Evolutionary conservation across 768 basidiomycete genomes (phyloP), one percentile per base, ranked within the genome.

Genomic region (Naematelia aurantialba): DNA sequence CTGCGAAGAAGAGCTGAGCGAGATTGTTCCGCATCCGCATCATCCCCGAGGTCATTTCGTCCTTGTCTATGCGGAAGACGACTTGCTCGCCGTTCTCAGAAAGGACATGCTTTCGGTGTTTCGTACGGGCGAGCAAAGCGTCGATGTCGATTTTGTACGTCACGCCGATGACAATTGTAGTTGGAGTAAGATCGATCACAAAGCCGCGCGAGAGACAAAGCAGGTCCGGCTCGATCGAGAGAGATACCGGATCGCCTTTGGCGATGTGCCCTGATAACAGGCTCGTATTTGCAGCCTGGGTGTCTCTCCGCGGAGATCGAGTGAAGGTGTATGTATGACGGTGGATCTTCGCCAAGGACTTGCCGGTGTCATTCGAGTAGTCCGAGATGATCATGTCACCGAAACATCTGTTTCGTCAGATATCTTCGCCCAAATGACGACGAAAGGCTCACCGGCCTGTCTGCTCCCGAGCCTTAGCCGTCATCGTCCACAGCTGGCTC

Each of bases 401-500:
- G 65, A 97, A 89, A 70, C 92, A 96, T 45, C 80, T 79, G 56
- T 22, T 5, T 31, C 46, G 25, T 0, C 31, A n/a, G 12, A 8
- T 10, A 47, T 47, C 19, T 21, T 39, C n/a, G 25, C 10, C 21
- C 46, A 47, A 47, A 19, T 8, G 21, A 47, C 25, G 42, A 44
- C 12, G 19, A 21, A 11, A 19, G 21, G 60, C 77, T 46, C 26
- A 78, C 62, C 92, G 81, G 1, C 96, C 96, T 44, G 83, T 83
- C 55, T 79, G 82, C 75, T 91, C 89, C 56, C 96, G 82, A 67
- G 92, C 86, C 17, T 76, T 79, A 0, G 91, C 90, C 4, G 83
- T 83, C 82, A 94, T 84, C 0, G 89, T 92, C 96, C 96, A 99
- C 8, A 98, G 80, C 68, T 99, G 93, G 64, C 88, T 89, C 73